Base-by-base conservation (phyloP, 345 rosid genomes). In the Microcos paniculata region DNA sequence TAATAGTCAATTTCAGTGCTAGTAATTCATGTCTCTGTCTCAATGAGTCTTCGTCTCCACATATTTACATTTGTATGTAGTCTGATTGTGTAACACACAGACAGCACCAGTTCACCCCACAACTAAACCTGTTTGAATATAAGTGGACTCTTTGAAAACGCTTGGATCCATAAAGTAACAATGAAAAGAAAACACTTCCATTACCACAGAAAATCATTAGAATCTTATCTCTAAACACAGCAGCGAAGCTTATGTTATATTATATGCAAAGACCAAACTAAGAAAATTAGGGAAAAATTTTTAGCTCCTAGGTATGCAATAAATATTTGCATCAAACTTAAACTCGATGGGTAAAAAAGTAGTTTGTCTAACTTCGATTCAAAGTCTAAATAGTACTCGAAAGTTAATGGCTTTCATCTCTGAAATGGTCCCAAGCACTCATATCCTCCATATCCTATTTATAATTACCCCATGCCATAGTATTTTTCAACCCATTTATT, bases 341-440 rank as follows among this genome's bases (percentile, higher is more conserved):
- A 35, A 35, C 4, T 35, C 40, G 6, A 35, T 35, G 6, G 40
- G 40, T 35, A 35, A 35, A 35, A 35, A 35, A 35, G 1, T 35
- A 35, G 40, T 7, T 35, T 35, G 6, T 35, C 6, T 7, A 35
- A 35, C 40, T 35, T 35, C 4, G 0, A 0, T 35, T 35, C 40
- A 35, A 35, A 35, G 40, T 35, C 40, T 2, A 35, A 35, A 35
- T 35, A 35, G 40, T 35, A 35, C 40, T 0, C 40, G n/a, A n/a
- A 35, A 35, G 40, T 2, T 3, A 35, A 35, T 35, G 40, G 6
- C 6, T 35, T 35, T 35, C 40, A 35, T 35, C 53, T 48, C 53
- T 48, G 53, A 56, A 4, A 65, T 67, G 68, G 78, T 69, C 74
- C 78, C 58, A 53, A 70, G 70, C 43, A 35, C n/a, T 35, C 40